A percentile compares a stretch with the other conserved stretches of the same genome.
phyloP scores from a whole-genome alignment of 768 basidiomycete species.

The Tephrocybe sp. region DNA sequence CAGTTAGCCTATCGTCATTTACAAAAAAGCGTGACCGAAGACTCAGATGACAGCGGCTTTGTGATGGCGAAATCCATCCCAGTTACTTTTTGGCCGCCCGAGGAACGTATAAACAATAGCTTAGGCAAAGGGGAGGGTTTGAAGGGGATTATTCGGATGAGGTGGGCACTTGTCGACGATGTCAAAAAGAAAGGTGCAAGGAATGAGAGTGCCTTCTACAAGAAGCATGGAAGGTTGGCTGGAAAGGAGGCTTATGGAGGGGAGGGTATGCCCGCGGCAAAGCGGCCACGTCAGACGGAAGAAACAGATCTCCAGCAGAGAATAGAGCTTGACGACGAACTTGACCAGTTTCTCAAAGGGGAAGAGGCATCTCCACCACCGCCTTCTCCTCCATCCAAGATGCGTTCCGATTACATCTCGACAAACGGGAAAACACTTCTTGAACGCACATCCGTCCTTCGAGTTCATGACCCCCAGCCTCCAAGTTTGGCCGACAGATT shows the following conservation, averaged over 20 bases:
- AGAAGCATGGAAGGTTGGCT: slow-evolving; percentile 61
- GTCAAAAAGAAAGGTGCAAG: slow-evolving; percentile 78
- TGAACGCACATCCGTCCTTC: slow-evolving; percentile 51
- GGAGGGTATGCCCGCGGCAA: slow-evolving; percentile 25
- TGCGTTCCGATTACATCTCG: slow-evolving; percentile 64
- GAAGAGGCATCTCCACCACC: slow-evolving; percentile 31
- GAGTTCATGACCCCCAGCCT: slow-evolving; percentile 27
- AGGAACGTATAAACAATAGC: slow-evolving; percentile 70
- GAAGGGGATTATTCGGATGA: slow-evolving; percentile 64
- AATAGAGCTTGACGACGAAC: slow-evolving; percentile 58
- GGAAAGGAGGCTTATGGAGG: slow-evolving; percentile 53
- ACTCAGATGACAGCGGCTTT: slow-evolving; percentile 54
- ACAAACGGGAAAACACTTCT: slow-evolving; percentile 49
- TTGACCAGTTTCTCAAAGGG: slow-evolving; percentile 65
- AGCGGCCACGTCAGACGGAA: slow-evolving; percentile 33
- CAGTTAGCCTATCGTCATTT: slow-evolving; percentile 47
- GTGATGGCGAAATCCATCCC: slow-evolving; percentile 69
- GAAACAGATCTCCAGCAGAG: slow-evolving; percentile 29
- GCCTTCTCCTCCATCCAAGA: slow-evolving; percentile 57
- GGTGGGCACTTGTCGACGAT: slow-evolving; percentile 72
- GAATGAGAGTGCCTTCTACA: slow-evolving; percentile 75
- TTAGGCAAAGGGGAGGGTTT: slow-evolving; percentile 69
- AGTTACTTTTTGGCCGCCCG: slow-evolving; percentile 72
- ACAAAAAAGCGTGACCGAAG: slow-evolving; percentile 49
- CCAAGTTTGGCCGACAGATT: slow-evolving; percentile 41